Conservation (phyloP, 2,329 filamentous ascomycete species). For the Knoxdaviesia proteae region DNA sequence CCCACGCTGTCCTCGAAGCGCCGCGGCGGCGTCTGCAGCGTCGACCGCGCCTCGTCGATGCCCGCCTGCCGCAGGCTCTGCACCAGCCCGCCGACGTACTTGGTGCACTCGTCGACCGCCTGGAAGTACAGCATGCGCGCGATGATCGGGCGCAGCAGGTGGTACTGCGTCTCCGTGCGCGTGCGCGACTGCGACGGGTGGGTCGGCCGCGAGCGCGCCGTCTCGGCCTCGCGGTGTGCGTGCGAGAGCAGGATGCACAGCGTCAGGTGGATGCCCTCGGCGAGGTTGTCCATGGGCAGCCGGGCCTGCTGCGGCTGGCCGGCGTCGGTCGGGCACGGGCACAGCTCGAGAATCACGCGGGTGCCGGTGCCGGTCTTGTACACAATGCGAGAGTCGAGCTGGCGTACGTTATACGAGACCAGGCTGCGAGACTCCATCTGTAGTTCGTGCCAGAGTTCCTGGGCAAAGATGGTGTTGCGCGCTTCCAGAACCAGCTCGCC, state of each 20-base stretch:
- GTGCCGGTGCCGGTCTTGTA: constrained; percentile 30
- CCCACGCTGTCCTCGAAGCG: constrained; percentile 10
- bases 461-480: constrained; percentile 58
- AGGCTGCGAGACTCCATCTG: constrained; percentile 60
- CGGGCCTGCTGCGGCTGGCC: constrained; percentile 11
- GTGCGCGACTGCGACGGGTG: constrained; percentile 17
- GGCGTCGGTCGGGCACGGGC: constrained; percentile 27
- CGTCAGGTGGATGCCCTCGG: constrained; percentile 43
- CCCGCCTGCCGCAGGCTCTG: constrained; percentile 24
- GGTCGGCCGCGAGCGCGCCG: constrained; percentile 40
- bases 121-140: constrained; percentile 23
- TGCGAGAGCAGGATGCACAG: constrained; percentile 61
- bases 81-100: constrained; percentile 22
- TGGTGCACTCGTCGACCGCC: constrained; percentile 17
- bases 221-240: constrained; percentile 56
- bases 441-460: constrained; percentile 82
- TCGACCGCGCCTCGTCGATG: constrained; percentile 19
- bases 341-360: constrained; percentile 47
- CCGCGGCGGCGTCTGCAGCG: constrained; percentile 17
- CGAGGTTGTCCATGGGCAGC: constrained; percentile 26
- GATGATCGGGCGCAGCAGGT: constrained; percentile 30
- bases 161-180: constrained; percentile 20
- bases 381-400: constrained; percentile 34
- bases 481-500: constrained; percentile 53
- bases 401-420: constrained; percentile 47